Conservation (phyloP, 192 early-diverging fungal genomes). For the Kickxella alabastrina region DNA sequence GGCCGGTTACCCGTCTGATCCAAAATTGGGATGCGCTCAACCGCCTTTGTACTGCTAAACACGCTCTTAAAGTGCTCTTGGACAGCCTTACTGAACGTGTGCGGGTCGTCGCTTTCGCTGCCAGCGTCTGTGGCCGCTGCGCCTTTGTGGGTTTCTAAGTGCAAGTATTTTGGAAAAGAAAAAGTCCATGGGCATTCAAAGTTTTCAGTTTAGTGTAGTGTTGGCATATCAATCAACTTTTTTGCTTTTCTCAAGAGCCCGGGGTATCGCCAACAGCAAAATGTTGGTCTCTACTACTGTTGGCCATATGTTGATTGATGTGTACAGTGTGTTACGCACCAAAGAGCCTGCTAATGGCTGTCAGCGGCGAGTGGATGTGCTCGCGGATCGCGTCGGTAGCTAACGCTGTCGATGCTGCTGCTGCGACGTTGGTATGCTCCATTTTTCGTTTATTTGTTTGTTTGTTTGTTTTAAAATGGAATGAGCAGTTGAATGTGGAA, state of each 20-base stretch:
- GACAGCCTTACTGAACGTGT: slow-evolving; percentile 20
- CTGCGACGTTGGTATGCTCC: too few species aligned
- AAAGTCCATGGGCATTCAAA: neutral
- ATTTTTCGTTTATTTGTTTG: slow-evolving; percentile 8
- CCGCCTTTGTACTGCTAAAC: slow-evolving; percentile 10
- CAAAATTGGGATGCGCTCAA: slow-evolving; percentile 29
- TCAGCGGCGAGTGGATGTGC: slow-evolving; percentile 24
- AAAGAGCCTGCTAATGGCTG: slow-evolving; percentile 38
- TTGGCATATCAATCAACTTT: too few species aligned
- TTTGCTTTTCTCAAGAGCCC: too few species aligned
- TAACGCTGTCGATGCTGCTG: slow-evolving; percentile 2
- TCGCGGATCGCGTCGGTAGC: slow-evolving; percentile 15
- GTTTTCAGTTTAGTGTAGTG: neutral
- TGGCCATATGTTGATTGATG: too few species aligned
- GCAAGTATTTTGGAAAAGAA: neutral
- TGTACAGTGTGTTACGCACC: slow-evolving; percentile 22
- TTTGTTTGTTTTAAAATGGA: neutral
- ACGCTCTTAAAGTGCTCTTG: slow-evolving; percentile 23
- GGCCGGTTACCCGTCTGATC: neutral
- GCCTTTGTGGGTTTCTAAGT: neutral
- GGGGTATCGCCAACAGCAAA: too few species aligned
- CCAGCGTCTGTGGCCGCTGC: too few species aligned
- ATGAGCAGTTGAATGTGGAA: too few species aligned
- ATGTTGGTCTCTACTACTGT: too few species aligned
- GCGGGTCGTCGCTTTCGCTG: slow-evolving; percentile 2